These are phyloP conservation scores for Gracilariopsis chorda DNA, from an alignment of 23 red algal species.

Conservation along the genomic window DNA sequence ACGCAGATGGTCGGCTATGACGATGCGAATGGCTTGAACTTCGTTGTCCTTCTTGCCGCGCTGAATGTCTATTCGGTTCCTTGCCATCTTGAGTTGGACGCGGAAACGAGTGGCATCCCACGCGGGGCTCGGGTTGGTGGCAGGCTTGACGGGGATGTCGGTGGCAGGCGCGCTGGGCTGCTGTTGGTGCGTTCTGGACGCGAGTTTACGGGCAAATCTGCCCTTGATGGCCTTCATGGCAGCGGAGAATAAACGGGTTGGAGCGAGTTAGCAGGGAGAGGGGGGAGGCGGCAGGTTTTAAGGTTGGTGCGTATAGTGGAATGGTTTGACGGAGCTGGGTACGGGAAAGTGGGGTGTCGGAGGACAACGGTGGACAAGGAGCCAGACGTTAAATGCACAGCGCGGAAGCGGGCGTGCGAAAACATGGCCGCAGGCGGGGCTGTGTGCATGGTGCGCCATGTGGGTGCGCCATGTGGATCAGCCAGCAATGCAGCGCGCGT, in stretches of 20 bases:
- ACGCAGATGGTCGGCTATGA: conserved; percentile 17
- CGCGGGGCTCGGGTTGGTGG: not conserved
- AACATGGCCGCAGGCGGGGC: too few relatives aligned
- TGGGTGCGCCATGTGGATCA: too few relatives aligned
- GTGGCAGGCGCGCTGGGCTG: not conserved
- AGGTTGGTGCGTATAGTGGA: too few relatives aligned
- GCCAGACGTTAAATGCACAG: too few relatives aligned
- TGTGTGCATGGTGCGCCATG: too few relatives aligned
- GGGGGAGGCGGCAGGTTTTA: not conserved
- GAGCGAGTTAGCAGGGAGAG: not conserved
- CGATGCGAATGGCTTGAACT: conserved; percentile 3
- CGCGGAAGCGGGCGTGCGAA: too few relatives aligned
- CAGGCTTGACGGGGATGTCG: not conserved
- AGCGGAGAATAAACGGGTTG: not conserved
- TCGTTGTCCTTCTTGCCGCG: conserved; percentile 58
- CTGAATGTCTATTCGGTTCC: conserved; percentile 49
- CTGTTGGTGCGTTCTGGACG: not conserved
- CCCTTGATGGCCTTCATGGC: conserved; percentile 35
- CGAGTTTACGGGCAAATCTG: not conserved
- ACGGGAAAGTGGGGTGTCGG: too few relatives aligned
- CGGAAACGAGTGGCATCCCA: conserved; percentile 47
- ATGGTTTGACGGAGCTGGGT: too few relatives aligned
- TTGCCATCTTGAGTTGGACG: conserved; percentile 54
- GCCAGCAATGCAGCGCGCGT: too few relatives aligned
- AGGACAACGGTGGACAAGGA: too few relatives aligned